Percentiles rank a stretch among this genome's conserved stretches.
phyloP scores from a whole-genome alignment of 176 grass and related monocot species.

The Rhynchospora tenuis region DNA sequence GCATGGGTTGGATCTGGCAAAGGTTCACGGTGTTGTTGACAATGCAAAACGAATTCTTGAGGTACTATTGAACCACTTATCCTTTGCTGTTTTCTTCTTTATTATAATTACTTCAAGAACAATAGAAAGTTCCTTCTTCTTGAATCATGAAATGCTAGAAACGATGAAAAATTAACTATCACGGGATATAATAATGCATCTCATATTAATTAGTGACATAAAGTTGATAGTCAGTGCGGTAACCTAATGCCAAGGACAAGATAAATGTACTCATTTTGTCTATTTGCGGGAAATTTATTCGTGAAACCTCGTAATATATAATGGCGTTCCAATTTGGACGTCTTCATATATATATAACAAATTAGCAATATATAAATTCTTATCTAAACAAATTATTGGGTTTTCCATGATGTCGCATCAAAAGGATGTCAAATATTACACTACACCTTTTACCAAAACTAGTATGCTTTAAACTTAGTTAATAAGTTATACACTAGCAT shows the following conservation, averaged over 20 bases:
- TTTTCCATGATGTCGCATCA: neutral
- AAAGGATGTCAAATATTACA: neutral
- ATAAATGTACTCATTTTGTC: neutral
- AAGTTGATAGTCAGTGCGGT: neutral
- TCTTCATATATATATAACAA: too few species aligned
- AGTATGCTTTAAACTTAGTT: conserved; percentile 3
- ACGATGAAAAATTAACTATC: neutral
- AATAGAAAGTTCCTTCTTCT: neutral
- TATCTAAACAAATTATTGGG: too few species aligned
- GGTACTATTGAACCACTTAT: conserved; percentile 32
- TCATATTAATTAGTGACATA: neutral
- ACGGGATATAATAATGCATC: neutral
- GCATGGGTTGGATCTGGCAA: conserved; percentile 56
- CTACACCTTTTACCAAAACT: neutral
- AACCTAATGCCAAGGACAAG: neutral
- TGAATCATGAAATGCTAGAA: neutral
- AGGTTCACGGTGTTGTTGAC: conserved; percentile 61
- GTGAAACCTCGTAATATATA: neutral
- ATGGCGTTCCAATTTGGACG: neutral
- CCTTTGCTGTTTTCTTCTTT: neutral
- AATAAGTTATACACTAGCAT: neutral
- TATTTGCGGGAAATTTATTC: neutral
- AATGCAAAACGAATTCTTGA: conserved; percentile 78
- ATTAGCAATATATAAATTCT: too few species aligned
- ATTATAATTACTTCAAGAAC: neutral